Evolutionary conservation across 371 early-diverging fungal species (phyloP).

Genomic region (Mortierella sp.): DNA sequence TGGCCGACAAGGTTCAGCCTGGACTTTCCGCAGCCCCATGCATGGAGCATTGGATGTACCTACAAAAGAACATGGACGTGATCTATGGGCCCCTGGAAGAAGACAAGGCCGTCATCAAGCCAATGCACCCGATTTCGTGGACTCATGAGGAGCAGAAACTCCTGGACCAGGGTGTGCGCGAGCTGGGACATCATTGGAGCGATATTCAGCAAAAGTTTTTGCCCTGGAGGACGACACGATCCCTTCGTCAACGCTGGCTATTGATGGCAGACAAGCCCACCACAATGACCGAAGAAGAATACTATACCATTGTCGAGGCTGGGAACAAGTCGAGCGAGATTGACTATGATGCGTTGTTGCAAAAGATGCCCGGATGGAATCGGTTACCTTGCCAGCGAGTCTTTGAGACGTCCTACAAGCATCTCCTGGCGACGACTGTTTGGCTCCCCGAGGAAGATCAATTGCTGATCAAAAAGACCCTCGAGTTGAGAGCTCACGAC

Average conservation of each 20-base stretch:
- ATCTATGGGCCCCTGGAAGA: conserved; percentile 24
- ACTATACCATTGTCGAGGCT: conserved; percentile 31
- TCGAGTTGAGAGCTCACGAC: conserved; percentile 16
- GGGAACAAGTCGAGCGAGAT: conserved; percentile 7
- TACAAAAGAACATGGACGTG: conserved; percentile 26
- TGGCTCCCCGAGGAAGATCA: conserved; percentile 35
- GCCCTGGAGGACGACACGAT: conserved; percentile 26
- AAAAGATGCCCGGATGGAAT: conserved; percentile 36
- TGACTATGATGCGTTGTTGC: conserved; percentile 15
- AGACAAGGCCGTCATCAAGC: conserved; percentile 10
- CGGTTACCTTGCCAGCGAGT: conserved; percentile 31
- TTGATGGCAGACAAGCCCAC: conserved; percentile 29
- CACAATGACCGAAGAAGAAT: conserved; percentile 28
- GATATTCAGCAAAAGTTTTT: conserved; percentile 22
- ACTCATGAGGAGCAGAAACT: conserved; percentile 33
- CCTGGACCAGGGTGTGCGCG: conserved; percentile 38
- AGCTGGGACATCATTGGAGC: conserved; percentile 17
- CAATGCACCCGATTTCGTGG: conserved; percentile 12
- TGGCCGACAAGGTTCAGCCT: conserved; percentile 26
- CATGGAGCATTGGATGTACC: conserved; percentile 27
- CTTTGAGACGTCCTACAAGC: conserved; percentile 37
- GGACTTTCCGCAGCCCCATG: conserved; percentile 16
- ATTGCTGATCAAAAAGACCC: conserved; percentile 15
- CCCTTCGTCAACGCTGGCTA: conserved; percentile 36
- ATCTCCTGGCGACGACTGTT: conserved; percentile 19